Base-by-base conservation (phyloP, 2,329 filamentous ascomycete species). In the Hypoxylon sp. region DNA sequence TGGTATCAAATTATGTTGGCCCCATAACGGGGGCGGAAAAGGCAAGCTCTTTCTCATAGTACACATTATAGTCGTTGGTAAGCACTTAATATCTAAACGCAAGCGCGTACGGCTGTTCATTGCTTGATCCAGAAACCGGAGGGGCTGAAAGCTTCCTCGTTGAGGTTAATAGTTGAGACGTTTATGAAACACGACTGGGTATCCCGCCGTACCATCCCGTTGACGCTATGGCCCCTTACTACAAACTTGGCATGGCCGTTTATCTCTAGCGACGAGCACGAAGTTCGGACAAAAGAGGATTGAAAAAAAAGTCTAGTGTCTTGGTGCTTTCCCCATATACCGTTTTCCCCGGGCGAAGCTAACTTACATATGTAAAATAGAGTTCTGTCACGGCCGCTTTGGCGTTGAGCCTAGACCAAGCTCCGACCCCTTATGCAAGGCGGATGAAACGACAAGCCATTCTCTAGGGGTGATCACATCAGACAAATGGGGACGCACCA, bases 181-280 rank as follows among this genome's bases (percentile, higher is more conserved):
- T 66, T 61, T 69, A 53, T 73, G 72, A 73, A 72, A 73, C 72
- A 52, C 30, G 53, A 44, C 55, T 58, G 62, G 58, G 57, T 45
- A 53, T 56, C 20, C 42, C 38, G 38, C 32, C 46, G n/a, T 50
- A 33, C 53, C 53, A 59, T 57, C 45, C 45, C 33, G 38, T 33
- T 32, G 18, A 51, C 55, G 59, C 67, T 70, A 64, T 58, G 70
- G 63, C 62, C 63, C 30, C 44, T 50, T 40, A 59, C 69, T 58
- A 69, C 64, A 65, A 68, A 65, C 65, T 28, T 32, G 38, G 38
- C 56, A 20, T 33, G 22, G 44, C 40, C 14, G 36, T 16, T 8
- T 55, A 7, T 36, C 40, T 26, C 11, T 28, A n/a, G 51, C 45
- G n/a, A 26, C 53, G 16, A 55, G 38, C 36, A 33, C 6, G 30